A percentile compares a stretch with the other conserved stretches of the same genome.
Conservation (phyloP, 2,329 filamentous ascomycete species). For the Microdochium paspali region DNA sequence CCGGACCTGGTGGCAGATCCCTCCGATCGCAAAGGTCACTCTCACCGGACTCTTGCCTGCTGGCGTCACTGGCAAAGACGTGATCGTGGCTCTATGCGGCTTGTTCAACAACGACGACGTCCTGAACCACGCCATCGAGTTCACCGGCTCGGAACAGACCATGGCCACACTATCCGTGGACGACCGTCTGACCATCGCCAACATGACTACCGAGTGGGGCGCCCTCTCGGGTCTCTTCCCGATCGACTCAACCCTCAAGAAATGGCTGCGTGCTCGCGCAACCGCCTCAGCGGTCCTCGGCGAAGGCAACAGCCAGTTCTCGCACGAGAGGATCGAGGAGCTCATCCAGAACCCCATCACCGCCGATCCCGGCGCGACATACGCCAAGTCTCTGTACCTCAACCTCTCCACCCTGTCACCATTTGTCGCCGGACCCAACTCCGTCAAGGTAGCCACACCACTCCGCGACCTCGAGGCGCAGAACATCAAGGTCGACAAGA, state of each 20-base stretch:
- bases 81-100: conserved; percentile 81
- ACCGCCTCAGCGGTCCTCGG: conserved; percentile 57
- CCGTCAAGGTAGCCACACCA: conserved; percentile 78
- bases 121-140: conserved; percentile 85
- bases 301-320: conserved; percentile 49
- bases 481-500: conserved; percentile 71
- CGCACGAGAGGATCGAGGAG: conserved; percentile 63
- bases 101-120: conserved; percentile 83
- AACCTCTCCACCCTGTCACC: conserved; percentile 78
- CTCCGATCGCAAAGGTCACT: conserved; percentile 72
- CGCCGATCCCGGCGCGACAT: conserved; percentile 69
- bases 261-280: conserved; percentile 71
- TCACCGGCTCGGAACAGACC: conserved; percentile 71
- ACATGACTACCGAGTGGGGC: conserved; percentile 80
- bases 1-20: conserved; percentile 81
- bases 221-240: conserved; percentile 67
- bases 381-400: conserved; percentile 75
- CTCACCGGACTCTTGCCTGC: conserved; percentile 65
- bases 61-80: conserved; percentile 87
- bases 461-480: conserved; percentile 62
- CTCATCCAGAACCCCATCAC: conserved; percentile 55
- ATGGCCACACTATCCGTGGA: conserved; percentile 64
- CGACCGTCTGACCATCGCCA: conserved; percentile 62
- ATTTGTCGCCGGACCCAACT: conserved; percentile 81
- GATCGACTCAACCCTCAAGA: conserved; percentile 60